Evolutionary conservation across 805 yeast species (phyloP).

Genomic region (Peterozyma xylosa): DNA sequence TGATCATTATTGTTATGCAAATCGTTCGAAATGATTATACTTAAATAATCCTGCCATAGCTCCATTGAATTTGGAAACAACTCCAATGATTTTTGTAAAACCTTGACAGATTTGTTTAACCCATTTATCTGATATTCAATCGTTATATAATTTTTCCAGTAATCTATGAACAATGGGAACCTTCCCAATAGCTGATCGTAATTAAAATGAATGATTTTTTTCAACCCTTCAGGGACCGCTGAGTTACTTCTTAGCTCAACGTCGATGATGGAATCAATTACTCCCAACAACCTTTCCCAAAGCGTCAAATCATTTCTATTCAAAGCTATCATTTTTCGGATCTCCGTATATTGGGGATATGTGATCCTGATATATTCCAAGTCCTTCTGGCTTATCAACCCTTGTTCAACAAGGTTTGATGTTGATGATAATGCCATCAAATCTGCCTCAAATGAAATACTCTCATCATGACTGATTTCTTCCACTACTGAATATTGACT

Average conservation of each 20-base stretch:
- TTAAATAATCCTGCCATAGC: slow-evolving; percentile 61
- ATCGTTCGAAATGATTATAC: slow-evolving; percentile 39
- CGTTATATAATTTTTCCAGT: slow-evolving; percentile 58
- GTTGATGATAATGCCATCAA: too few species aligned
- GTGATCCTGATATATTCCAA: too few species aligned
- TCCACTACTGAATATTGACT: too few species aligned
- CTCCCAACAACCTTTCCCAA: slow-evolving; percentile 18
- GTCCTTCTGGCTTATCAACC: too few species aligned
- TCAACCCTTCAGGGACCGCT: slow-evolving; percentile 9
- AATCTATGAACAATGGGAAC: slow-evolving; percentile 51
- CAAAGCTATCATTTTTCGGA: neutral
- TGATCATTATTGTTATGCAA: slow-evolving; percentile 18
- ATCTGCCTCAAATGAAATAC: too few species aligned
- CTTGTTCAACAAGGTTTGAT: too few species aligned
- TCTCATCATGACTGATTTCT: too few species aligned
- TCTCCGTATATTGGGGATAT: neutral
- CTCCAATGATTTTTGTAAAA: slow-evolving; percentile 36
- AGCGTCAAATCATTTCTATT: neutral
- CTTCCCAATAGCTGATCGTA: slow-evolving; percentile 36
- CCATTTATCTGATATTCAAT: slow-evolving; percentile 53
- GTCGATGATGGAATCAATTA: slow-evolving; percentile 8
- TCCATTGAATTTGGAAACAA: slow-evolving; percentile 54
- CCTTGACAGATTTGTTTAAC: slow-evolving; percentile 35
- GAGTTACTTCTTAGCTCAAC: neutral
- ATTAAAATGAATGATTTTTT: slow-evolving; percentile 16